These are phyloP conservation scores for Mycena polygramma DNA, from an alignment of 768 basidiomycete species.

Conservation along the genomic window DNA sequence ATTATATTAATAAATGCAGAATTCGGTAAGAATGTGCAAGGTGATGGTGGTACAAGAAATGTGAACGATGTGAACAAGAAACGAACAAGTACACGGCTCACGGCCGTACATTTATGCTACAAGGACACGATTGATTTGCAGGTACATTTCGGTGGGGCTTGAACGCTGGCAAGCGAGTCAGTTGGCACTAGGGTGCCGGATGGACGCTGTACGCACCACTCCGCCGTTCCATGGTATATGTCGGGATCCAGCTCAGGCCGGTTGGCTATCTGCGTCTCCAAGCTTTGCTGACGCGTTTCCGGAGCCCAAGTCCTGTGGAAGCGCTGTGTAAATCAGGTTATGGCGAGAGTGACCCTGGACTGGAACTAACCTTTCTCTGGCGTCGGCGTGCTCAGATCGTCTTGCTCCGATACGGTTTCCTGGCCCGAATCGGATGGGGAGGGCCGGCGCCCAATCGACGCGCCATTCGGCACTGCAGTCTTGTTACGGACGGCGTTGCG, in stretches of 20 bases:
- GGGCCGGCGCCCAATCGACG: not conserved
- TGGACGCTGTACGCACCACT: conserved; percentile 2
- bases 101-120: conserved; percentile 19
- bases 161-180: not conserved
- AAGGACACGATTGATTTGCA: not conserved
- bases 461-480: conserved; percentile 8
- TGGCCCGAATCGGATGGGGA: conserved; percentile 2
- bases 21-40: conserved; percentile 7
- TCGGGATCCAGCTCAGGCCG: not conserved
- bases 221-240: conserved; percentile 11
- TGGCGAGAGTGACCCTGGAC: not conserved
- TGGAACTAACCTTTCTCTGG: conserved; percentile 27
- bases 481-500: conserved; percentile 49
- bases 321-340: conserved; percentile 30
- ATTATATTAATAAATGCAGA: conserved; percentile 7
- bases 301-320: conserved; percentile 27
- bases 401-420: conserved; percentile 2
- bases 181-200: not conserved
- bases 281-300: conserved; percentile 34
- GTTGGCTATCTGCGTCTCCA: conserved; percentile 29
- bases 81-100: not conserved
- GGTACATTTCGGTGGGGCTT: conserved; percentile 1
- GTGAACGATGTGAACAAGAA: not conserved
- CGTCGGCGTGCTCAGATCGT: conserved; percentile 26
- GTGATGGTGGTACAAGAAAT: conserved; percentile 24